Base-by-base conservation (phyloP, 768 basidiomycete species). In the Russula brevipes region DNA sequence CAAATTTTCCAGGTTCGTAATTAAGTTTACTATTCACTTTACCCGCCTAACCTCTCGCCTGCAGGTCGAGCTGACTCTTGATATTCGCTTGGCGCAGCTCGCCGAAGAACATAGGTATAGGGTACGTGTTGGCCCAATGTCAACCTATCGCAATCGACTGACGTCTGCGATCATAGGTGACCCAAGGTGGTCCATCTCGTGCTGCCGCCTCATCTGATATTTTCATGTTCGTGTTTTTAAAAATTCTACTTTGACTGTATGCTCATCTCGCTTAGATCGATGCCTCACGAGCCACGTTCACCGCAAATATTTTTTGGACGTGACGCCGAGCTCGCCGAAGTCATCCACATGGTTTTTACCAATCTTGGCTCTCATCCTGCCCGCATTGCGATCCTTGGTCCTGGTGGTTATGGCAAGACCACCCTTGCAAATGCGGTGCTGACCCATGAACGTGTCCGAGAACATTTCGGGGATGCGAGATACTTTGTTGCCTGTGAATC, bases 401-500 rank as follows among this genome's bases (percentile, higher is more conserved):
- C 24, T 1, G 24, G 24, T 24, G 24, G 24, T 24, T 24, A 24
- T 24, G 24, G 24, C 24, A 24, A 24, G 24, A 24, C 24, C 24
- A 24, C 24, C 24, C 24, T 24, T 1, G 59, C 59, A 9, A 50
- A 52, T 14, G 51, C 59, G 0, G 51, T 60, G 31, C 44, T 60
- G 16, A 60, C 51, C 11, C 41, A 60, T 44, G 14, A 8, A 17
- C 41, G 42, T 11, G 31, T 60, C 9, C 19, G 4, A 35, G 17
- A 53, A 11, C 41, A 45, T 24, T 60, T 60, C 5, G 38, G 30
- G 6, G 16, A 42, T 41, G 59, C 49, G 8, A 42, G 36, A n/a
- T 45, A 54, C 24, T 52, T 60, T 12, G 24, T 53, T 5, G 36
- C 59, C 50, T 60, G 59, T 19, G 59, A 60, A 30, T 49, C 50